A percentile compares a stretch with the other conserved stretches of the same genome.
phyloP scores from a whole-genome alignment of 2,329 filamentous ascomycete species.

The Pestalotiopsis sp. region DNA sequence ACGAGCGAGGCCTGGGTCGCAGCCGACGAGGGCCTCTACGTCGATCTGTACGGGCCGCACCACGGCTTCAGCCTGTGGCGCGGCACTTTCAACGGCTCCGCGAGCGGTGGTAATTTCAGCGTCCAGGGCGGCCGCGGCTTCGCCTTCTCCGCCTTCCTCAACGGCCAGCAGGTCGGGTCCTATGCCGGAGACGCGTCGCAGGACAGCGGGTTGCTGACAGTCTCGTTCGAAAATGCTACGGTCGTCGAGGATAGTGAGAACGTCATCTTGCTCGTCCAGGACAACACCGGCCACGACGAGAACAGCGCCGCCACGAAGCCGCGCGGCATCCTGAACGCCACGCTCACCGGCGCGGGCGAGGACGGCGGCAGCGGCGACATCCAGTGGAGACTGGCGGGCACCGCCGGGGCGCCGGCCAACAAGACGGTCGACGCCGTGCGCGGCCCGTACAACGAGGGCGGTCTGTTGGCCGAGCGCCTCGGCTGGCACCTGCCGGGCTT shows the following conservation, averaged over 20 bases:
- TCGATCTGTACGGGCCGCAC: conserved; percentile 76
- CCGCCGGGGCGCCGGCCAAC: conserved; percentile 62
- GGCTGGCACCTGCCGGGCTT: conserved; percentile 61
- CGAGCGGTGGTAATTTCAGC: conserved; percentile 58
- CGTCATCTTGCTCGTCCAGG: conserved; percentile 48
- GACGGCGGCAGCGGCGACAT: conserved; percentile 26
- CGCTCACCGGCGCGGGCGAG: conserved; percentile 45
- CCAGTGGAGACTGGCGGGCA: conserved; percentile 69
- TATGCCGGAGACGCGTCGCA: conserved; percentile 52
- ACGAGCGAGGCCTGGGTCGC: background rate
- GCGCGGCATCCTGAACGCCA: conserved; percentile 64
- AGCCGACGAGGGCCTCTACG: conserved; percentile 50
- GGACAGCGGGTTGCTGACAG: background rate
- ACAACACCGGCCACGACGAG: conserved; percentile 74
- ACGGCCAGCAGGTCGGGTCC: conserved; percentile 64
- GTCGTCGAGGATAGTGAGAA: background rate
- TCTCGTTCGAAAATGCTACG: background rate
- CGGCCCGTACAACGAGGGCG: conserved; percentile 69
- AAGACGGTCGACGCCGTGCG: conserved; percentile 59
- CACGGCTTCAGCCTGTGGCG: conserved; percentile 70
- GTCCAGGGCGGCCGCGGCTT: conserved; percentile 71
- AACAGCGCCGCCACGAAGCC: conserved; percentile 58
- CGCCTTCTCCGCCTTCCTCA: conserved; percentile 68
- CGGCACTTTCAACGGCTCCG: conserved; percentile 67
- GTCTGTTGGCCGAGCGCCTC: conserved; percentile 62